Conservation (phyloP, 176 grass and related monocot genomes). For the Eleusine indica region DNA sequence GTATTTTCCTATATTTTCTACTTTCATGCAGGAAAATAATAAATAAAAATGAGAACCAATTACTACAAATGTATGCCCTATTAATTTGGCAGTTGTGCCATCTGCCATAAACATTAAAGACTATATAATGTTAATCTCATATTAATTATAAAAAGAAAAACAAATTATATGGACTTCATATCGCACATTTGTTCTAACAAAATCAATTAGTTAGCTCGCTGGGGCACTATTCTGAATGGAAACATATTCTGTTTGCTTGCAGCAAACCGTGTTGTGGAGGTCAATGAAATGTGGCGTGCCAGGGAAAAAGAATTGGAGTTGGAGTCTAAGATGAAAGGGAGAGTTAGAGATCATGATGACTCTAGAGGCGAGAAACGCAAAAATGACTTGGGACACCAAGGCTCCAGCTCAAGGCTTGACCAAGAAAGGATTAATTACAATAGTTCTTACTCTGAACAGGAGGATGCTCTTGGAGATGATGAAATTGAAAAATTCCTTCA, state of each 20-base stretch:
- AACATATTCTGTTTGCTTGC: constrained; percentile 23
- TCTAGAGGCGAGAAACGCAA: constrained; percentile 49
- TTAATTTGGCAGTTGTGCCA: not conserved
- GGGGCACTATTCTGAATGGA: not conserved
- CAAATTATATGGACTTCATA: not conserved
- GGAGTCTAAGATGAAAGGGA: constrained; percentile 57
- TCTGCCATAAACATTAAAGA: not conserved
- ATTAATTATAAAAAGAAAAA: not conserved
- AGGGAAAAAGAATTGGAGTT: constrained; percentile 84
- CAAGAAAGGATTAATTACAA: constrained; percentile 40
- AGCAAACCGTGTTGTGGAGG: constrained; percentile 91
- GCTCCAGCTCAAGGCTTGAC: constrained; percentile 49
- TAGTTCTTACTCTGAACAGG: constrained; percentile 49
- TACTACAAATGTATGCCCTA: not conserved
- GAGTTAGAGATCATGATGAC: constrained; percentile 34
- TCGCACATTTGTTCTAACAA: not conserved
- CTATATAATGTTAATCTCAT: not conserved
- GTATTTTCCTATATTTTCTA: constrained; percentile 16
- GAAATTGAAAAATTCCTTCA: constrained; percentile 87
- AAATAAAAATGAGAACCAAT: not conserved
- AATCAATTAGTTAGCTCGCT: not conserved
- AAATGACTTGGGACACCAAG: constrained; percentile 42
- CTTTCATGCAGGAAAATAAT: not conserved
- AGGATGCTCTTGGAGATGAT: constrained; percentile 59
- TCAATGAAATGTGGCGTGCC: constrained; percentile 89